Evolutionary conservation across 2,329 filamentous ascomycete species (phyloP).

Genomic region (Cordyceps tenuipes): DNA sequence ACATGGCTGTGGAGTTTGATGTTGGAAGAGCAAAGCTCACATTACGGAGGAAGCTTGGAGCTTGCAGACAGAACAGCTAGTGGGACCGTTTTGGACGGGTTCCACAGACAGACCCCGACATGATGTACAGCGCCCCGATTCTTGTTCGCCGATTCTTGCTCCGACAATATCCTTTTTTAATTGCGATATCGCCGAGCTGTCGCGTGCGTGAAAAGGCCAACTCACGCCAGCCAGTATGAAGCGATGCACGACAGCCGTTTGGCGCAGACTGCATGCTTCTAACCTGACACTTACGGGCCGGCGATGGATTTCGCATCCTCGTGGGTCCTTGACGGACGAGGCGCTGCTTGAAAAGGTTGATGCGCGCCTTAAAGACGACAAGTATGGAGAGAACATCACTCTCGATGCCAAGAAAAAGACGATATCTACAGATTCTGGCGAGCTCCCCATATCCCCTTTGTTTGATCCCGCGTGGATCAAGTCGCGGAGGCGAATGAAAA

Average conservation of each 20-base stretch:
- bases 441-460: slow-evolving; percentile 45
- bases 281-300: slow-evolving; percentile 2
- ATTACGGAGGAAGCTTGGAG: background rate
- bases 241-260: slow-evolving; percentile 15
- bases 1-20: slow-evolving; percentile 17
- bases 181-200: background rate
- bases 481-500: slow-evolving; percentile 34
- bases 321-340: slow-evolving; percentile 20
- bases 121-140: no score
- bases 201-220: background rate
- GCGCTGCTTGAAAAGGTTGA: slow-evolving; percentile 25
- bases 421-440: slow-evolving; percentile 36
- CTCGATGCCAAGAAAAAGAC: slow-evolving; percentile 34
- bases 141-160: background rate
- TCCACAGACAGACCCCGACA: no score
- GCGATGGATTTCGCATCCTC: slow-evolving; percentile 28
- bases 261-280: slow-evolving; percentile 12
- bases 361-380: slow-evolving; percentile 23
- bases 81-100: no score
- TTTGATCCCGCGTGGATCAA: slow-evolving; percentile 43
- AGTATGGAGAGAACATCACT: slow-evolving; percentile 22
- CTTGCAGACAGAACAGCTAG: background rate
- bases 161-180: background rate
- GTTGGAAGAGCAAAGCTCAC: slow-evolving; percentile 2
- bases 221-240: slow-evolving; percentile 19